Percentiles rank a stretch among this genome's conserved stretches.
These are phyloP conservation scores for Aspergillus alliaceus DNA, from an alignment of 2,329 filamentous ascomycete genomes.

Conservation along the genomic window DNA sequence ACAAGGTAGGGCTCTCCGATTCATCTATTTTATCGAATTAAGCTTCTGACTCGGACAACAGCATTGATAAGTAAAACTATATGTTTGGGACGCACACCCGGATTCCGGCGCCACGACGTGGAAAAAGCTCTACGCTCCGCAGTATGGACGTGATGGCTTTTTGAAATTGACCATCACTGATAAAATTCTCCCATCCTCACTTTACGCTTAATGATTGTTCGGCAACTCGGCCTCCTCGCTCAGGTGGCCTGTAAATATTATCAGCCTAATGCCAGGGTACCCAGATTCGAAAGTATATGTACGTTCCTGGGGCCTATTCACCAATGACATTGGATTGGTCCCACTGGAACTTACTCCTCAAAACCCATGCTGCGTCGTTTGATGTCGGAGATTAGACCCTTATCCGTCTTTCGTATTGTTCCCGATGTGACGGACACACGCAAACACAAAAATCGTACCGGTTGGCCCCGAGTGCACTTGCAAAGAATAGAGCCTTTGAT, in stretches of 20 bases:
- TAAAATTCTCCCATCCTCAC: background rate
- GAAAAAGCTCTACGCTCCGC: constrained; percentile 16
- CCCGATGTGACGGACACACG: too few relatives aligned
- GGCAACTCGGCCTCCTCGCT: too few relatives aligned
- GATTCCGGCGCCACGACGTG: constrained; percentile 23
- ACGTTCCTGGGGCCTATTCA: too few relatives aligned
- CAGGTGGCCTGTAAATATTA: background rate
- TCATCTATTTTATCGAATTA: background rate
- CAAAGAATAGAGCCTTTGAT: background rate
- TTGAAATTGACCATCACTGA: background rate
- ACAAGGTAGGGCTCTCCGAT: constrained; percentile 10
- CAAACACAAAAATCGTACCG: too few relatives aligned
- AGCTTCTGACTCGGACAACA: constrained; percentile 10
- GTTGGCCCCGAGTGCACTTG: background rate
- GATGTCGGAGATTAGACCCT: too few relatives aligned
- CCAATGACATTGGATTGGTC: too few relatives aligned
- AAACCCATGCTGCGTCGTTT: too few relatives aligned
- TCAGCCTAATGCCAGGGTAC: too few relatives aligned
- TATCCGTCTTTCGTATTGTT: too few relatives aligned
- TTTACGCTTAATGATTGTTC: background rate
- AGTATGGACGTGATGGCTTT: constrained; percentile 3
- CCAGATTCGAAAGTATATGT: too few relatives aligned
- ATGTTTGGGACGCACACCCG: constrained; percentile 27
- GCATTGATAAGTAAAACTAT: constrained; percentile 19
- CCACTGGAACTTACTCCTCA: too few relatives aligned